Percentiles rank a stretch among this genome's conserved stretches.
phyloP scores from a whole-genome alignment of 192 early-diverging fungal species.

The Gonapodya prolifera region DNA sequence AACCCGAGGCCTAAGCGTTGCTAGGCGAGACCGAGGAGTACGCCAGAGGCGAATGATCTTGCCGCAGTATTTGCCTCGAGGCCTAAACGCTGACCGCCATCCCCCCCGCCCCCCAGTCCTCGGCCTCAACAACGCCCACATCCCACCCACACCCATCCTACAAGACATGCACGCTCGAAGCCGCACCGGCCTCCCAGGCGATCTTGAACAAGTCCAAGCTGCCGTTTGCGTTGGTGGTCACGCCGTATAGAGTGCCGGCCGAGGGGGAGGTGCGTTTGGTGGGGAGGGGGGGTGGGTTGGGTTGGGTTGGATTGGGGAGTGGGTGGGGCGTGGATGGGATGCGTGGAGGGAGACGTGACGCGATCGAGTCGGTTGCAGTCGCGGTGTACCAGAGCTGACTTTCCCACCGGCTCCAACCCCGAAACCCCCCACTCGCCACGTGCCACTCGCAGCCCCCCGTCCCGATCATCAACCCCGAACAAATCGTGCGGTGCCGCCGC shows the following conservation, averaged over 20 bases:
- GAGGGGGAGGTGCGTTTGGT: conserved; percentile 48
- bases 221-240: conserved; percentile 78
- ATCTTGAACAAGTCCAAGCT: conserved; percentile 78
- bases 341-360: not conserved
- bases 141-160: conserved; percentile 64
- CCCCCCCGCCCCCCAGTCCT: conserved; percentile 12
- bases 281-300: too few relatives aligned
- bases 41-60: too few relatives aligned
- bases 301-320: too few relatives aligned
- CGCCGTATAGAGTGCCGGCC: conserved; percentile 69
- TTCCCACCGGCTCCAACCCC: not conserved
- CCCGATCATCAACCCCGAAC: conserved; percentile 74
- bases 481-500: conserved; percentile 85
- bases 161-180: conserved; percentile 81
- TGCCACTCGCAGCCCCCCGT: conserved; percentile 44
- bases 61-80: not conserved
- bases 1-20: too few relatives aligned
- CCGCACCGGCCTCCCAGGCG: conserved; percentile 68
- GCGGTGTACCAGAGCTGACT: not conserved
- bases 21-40: too few relatives aligned
- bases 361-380: too few relatives aligned
- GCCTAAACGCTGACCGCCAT: not conserved
- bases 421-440: not conserved
- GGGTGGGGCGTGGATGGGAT: too few relatives aligned
- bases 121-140: conserved; percentile 27